Evolutionary conservation across 768 basidiomycete genomes (phyloP).

Genomic region (Lentinula boryana): DNA sequence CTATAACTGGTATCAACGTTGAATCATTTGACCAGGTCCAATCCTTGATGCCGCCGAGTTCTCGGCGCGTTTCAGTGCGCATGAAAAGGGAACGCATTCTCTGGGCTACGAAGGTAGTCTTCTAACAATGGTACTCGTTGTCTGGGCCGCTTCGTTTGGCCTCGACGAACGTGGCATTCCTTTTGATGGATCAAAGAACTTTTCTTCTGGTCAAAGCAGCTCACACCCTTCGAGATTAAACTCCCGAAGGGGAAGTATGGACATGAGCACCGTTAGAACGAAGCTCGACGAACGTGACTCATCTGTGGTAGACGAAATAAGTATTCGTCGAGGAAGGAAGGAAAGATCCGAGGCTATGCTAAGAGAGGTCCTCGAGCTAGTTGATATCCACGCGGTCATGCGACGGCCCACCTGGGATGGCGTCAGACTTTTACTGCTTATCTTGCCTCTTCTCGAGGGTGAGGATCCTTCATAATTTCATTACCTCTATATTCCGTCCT

Average conservation of each 20-base stretch:
- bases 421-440: conserved; percentile 68
- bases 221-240: not conserved
- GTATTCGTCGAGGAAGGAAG: conserved; percentile 33
- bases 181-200: conserved; percentile 15
- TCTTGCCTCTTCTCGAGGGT: conserved; percentile 86
- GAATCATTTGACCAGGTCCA: conserved; percentile 51
- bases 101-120: conserved; percentile 73
- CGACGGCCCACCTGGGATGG: conserved; percentile 86
- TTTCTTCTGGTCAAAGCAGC: conserved; percentile 8
- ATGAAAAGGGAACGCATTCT: conserved; percentile 51
- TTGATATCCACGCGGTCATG: conserved; percentile 76
- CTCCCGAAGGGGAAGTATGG: conserved; percentile 2
- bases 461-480: conserved; percentile 12
- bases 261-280: not conserved
- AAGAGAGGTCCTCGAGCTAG: conserved; percentile 68
- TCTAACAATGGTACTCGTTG: conserved; percentile 72
- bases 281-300: not conserved
- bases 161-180: conserved; percentile 73
- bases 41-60: conserved; percentile 82
- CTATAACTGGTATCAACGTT: conserved; percentile 4
- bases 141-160: conserved; percentile 89
- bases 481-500: conserved; percentile 2
- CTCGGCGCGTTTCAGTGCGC: conserved; percentile 61
- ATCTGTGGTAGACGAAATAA: not conserved
- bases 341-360: conserved; percentile 64